Conservation (phyloP, 2,329 filamentous ascomycete genomes). For the Hirsutella rhossiliensis region DNA sequence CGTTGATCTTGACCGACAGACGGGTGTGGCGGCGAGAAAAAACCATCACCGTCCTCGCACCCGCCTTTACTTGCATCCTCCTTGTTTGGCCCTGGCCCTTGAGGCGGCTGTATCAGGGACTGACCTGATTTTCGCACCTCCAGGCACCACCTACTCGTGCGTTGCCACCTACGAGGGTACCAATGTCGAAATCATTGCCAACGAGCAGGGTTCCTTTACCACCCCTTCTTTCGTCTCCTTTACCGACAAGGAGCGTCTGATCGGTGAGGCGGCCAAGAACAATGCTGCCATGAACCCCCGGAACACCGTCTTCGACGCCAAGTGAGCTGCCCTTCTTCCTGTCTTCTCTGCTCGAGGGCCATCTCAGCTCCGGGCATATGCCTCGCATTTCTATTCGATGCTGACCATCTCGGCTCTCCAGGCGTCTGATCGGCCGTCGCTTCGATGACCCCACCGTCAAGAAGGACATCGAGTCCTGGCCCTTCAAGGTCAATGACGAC, state of each 20-base stretch:
- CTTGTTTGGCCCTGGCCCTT: too few relatives aligned
- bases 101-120: slow-evolving; percentile 1
- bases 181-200: slow-evolving; percentile 99
- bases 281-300: slow-evolving; percentile 98
- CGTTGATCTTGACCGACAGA: slow-evolving; percentile 19
- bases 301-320: slow-evolving; percentile 99
- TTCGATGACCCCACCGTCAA: slow-evolving; percentile 94
- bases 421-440: slow-evolving; percentile 93
- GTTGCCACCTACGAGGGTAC: slow-evolving; percentile 98
- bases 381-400: background rate
- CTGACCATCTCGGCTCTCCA: slow-evolving; percentile 21
- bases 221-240: slow-evolving; percentile 99
- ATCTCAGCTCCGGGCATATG: too few relatives aligned
- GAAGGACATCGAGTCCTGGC: slow-evolving; percentile 98
- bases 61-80: background rate
- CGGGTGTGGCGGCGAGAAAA: background rate
- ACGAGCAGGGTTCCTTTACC: slow-evolving; percentile 98
- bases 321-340: slow-evolving; percentile 46
- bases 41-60: background rate
- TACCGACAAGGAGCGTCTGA: slow-evolving; percentile 96
- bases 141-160: slow-evolving; percentile 99
- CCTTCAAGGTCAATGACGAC: slow-evolving; percentile 94
- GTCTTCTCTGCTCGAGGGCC: background rate
- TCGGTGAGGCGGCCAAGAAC: slow-evolving; percentile 99
- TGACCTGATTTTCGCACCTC: slow-evolving; percentile 9